Percentiles rank a stretch among this genome's conserved stretches.
Conservation (phyloP, 192 early-diverging fungal genomes). For the Mortierella alpina region DNA sequence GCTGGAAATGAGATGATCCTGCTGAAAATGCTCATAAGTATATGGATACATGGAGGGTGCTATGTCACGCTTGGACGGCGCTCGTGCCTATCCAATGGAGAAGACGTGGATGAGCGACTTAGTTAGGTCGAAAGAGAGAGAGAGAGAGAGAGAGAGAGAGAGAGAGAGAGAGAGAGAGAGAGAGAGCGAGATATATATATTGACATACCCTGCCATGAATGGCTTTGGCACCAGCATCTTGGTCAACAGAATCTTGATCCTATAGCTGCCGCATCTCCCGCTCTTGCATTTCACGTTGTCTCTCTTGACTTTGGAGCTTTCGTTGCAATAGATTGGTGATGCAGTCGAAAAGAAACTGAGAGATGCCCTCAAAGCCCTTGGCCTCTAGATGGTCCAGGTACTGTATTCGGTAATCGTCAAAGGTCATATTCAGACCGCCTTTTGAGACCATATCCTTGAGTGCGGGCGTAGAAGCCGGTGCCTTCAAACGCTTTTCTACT, state of each 20-base stretch:
- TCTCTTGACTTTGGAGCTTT: slow-evolving; percentile 31
- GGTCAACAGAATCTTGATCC: background rate
- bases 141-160: background rate
- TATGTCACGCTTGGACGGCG: too few relatives aligned
- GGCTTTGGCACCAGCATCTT: too few relatives aligned
- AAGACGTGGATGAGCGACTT: too few relatives aligned
- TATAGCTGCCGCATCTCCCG: slow-evolving; percentile 1
- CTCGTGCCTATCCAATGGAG: too few relatives aligned
- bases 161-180: background rate
- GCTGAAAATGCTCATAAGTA: too few relatives aligned
- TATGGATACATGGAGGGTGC: too few relatives aligned
- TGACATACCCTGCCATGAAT: too few relatives aligned
- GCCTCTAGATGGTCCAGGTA: slow-evolving; percentile 52
- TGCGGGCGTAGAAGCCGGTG: slow-evolving; percentile 15
- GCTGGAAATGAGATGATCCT: too few relatives aligned
- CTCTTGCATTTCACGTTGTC: slow-evolving; percentile 6
- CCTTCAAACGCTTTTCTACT: slow-evolving; percentile 22
- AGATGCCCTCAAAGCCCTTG: slow-evolving; percentile 49
- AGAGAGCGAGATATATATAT: too few relatives aligned
- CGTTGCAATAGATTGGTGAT: slow-evolving; percentile 33
- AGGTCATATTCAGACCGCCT: slow-evolving; percentile 45
- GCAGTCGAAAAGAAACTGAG: slow-evolving; percentile 46
- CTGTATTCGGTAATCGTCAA: slow-evolving; percentile 54
- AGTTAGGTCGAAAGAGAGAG: too few relatives aligned
- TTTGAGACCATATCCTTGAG: slow-evolving; percentile 24